Base-by-base conservation (phyloP, 2,329 filamentous ascomycete genomes). In the Chaetomiaceae sp. region DNA sequence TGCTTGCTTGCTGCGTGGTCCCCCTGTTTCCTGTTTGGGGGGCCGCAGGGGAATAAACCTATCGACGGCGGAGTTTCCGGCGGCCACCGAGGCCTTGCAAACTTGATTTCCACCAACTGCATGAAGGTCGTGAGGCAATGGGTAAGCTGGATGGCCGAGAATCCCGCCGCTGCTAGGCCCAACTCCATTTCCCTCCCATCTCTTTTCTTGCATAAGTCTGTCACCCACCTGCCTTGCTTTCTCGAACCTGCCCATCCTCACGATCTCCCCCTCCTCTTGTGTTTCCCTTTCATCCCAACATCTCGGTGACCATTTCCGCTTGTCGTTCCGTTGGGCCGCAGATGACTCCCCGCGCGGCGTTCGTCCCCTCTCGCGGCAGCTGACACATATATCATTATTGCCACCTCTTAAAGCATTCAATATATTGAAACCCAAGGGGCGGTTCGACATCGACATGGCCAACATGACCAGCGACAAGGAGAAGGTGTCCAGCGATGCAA, bases 401-500 rank as follows among this genome's bases (percentile, higher is more conserved):
- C 13, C 13, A 5, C 33, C 12, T 7, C 2, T 9, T 12, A n/a
- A 27, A 48, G 38, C 33, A 34, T 39, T 35, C 44, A 38, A 39
- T 25, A n/a, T 37, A 12, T 43, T 44, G 25, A 51, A 47, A 17
- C 45, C 51, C 12, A 52, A 44, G 25, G 44, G 19, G 23, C 44
- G 35, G 33, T 48, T 46, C 25, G 50, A 57, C 43, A 25, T 49
- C 23, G 58, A 58, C 35, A 21, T 39, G 8, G 42, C 38, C 8
- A 52, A 51, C 21, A 58, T 58, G 55, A 49, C 30, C 14, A 51
- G 50, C 41, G 59, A 60, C 33, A 48, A 53, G 44, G 57, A 60
- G 16, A 56, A 52, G 40, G 43, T 14, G 14, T 57, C 53, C 5
- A 54, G 33, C 51, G 58, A 58, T 25, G 56, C 41, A 5, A 51